These are phyloP conservation scores for Physcomitrium patens DNA, from an alignment of 225 moss, liverwort and hornwort genomes.

Conservation along the genomic window DNA sequence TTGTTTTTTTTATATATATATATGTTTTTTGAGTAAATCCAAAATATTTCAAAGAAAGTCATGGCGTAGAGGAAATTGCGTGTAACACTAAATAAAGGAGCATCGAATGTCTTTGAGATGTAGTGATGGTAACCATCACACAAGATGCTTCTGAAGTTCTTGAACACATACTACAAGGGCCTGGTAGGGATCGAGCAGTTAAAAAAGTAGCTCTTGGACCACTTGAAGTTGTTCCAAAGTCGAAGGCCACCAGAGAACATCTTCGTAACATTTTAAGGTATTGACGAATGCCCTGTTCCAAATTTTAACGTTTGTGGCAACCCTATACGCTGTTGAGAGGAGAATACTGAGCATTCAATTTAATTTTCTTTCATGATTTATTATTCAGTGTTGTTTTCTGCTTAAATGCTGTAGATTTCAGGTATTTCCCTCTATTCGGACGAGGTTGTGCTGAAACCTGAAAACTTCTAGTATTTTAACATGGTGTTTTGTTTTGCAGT, in stretches of 20 bases:
- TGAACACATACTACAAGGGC: constrained; percentile 45
- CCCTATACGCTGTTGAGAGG: constrained; percentile 6
- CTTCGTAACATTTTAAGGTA: constrained; percentile 86
- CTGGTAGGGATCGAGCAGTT: constrained; percentile 75
- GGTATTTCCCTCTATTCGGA: neutral
- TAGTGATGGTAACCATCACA: constrained; percentile 31
- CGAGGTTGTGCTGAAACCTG: neutral
- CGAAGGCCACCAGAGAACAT: constrained; percentile 81
- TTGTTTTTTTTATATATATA: no score
- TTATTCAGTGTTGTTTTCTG: constrained; percentile 8
- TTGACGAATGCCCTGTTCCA: neutral
- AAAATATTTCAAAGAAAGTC: constrained; percentile 1
- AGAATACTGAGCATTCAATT: neutral
- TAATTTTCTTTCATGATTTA: constrained; percentile 1
- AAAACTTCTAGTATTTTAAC: constrained; percentile 3
- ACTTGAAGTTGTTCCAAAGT: constrained; percentile 74
- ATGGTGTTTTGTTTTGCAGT: constrained; percentile 39
- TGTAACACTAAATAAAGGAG: constrained; percentile 24
- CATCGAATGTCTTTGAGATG: constrained; percentile 18
- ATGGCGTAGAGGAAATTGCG: neutral
- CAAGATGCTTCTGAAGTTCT: constrained; percentile 49
- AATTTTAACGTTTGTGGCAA: neutral
- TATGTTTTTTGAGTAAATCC: neutral
- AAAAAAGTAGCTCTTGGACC: constrained; percentile 62
- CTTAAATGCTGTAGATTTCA: neutral